These are phyloP conservation scores for Fagopyrum homotropicum DNA, from an alignment of 148 eudicot species.

Conservation along the genomic window DNA sequence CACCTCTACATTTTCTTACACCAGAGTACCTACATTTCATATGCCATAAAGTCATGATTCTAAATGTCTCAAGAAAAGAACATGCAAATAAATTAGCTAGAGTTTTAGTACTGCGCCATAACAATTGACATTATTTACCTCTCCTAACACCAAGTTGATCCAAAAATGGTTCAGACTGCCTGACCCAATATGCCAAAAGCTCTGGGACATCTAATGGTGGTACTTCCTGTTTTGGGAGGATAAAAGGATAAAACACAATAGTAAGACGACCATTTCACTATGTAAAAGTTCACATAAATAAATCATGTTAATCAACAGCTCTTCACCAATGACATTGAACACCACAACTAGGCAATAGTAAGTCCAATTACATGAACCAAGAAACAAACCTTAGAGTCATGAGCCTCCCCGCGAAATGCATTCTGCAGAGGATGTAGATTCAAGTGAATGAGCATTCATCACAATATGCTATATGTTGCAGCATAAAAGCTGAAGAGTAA, in stretches of 20 bases:
- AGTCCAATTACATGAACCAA: not conserved
- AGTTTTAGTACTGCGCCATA: not conserved
- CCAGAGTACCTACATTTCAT: too few species aligned
- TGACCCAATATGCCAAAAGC: slow-evolving; percentile 72
- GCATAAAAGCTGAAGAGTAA: not conserved
- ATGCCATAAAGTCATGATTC: not conserved
- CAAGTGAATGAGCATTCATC: not conserved
- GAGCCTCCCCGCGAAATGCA: slow-evolving; percentile 62
- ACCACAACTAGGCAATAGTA: not conserved
- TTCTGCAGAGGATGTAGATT: slow-evolving; percentile 50
- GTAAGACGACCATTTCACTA: not conserved
- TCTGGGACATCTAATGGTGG: slow-evolving; percentile 90
- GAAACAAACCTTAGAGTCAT: slow-evolving; percentile 57
- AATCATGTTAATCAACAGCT: not conserved
- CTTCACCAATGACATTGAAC: not conserved
- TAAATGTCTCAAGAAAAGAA: not conserved
- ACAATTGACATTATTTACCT: slow-evolving; percentile 33
- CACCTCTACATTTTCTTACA: not conserved
- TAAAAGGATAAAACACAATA: not conserved
- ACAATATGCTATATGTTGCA: not conserved
- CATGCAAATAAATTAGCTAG: not conserved
- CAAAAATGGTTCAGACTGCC: slow-evolving; percentile 88
- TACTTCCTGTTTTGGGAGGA: slow-evolving; percentile 48
- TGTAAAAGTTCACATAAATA: not conserved
- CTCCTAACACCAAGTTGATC: slow-evolving; percentile 89